Conservation (phyloP, 495 filamentous ascomycete species). For the Aspergillus bertholletiae region DNA sequence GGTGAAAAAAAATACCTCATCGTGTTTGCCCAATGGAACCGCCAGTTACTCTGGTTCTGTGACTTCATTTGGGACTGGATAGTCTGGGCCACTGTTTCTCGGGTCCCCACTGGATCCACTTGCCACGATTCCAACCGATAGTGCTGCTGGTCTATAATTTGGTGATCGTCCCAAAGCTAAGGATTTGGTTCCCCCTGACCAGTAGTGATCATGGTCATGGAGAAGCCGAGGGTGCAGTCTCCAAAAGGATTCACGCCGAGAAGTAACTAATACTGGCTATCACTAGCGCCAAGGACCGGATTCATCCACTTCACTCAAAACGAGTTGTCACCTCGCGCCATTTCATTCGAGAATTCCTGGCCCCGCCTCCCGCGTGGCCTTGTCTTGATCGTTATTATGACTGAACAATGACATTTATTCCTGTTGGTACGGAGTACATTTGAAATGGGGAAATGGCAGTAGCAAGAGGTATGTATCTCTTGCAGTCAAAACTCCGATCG, state of each 20-base stretch:
- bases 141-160: conserved; percentile 1
- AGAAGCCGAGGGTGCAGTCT: neutral
- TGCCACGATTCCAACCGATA: conserved; percentile 2
- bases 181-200: conserved; percentile 5
- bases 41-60: neutral
- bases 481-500: neutral
- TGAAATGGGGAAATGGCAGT: neutral
- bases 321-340: conserved; percentile 7
- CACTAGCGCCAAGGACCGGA: conserved; percentile 5
- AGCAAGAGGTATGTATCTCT: too few species aligned
- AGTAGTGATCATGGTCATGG: neutral
- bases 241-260: conserved; percentile 12
- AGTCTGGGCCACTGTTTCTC: neutral
- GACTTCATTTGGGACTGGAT: neutral
- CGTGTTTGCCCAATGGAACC: conserved; percentile 1
- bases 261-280: conserved; percentile 9
- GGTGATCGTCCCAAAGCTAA: conserved; percentile 5
- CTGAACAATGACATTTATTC: neutral
- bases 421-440: neutral
- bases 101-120: conserved; percentile 7
- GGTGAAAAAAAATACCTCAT: conserved; percentile 9
- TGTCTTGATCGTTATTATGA: neutral
- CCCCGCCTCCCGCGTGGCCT: neutral
- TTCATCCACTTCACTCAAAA: conserved; percentile 1
- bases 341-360: conserved; percentile 4